Evolutionary conservation across 169 alveolate genomes (phyloP).

Genomic region (Amoebophrya sp.): DNA sequence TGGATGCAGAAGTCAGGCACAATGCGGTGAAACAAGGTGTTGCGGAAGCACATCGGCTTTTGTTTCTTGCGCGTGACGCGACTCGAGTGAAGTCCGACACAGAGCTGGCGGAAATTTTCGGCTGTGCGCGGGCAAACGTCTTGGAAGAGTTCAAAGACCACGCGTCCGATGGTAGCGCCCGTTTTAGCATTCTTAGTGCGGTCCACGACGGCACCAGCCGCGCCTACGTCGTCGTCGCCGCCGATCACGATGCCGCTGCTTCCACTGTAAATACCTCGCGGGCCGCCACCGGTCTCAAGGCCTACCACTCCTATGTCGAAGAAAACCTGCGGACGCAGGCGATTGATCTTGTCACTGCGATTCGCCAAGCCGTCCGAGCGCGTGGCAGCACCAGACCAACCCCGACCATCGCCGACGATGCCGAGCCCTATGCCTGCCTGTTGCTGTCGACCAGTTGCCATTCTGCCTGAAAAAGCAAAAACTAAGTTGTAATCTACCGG

Average conservation of each 20-base stretch:
- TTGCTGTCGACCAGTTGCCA: not conserved
- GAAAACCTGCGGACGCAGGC: not conserved
- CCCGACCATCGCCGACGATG: not conserved
- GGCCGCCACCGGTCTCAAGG: no score
- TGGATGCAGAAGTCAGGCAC: constrained; percentile 86
- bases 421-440: not conserved
- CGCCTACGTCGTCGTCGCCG: no score
- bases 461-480: no score
- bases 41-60: constrained; percentile 49
- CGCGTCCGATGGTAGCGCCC: constrained; percentile 69
- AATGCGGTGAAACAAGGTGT: constrained; percentile 79
- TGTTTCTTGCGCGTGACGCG: not conserved
- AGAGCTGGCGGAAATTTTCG: constrained; percentile 81
- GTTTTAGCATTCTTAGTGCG: no score
- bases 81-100: constrained; percentile 71
- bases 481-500: no score
- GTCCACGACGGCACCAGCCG: no score
- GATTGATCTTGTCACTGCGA: not conserved
- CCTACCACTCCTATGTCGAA: not conserved
- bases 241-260: no score
- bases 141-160: constrained; percentile 78
- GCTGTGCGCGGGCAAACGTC: constrained; percentile 83
- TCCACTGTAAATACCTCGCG: no score
- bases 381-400: not conserved
- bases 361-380: not conserved